A percentile compares a stretch with the other conserved stretches of the same genome.
These are phyloP conservation scores for Drechslerella coelobrocha DNA, from an alignment of 2,329 filamentous ascomycete genomes.

Conservation along the genomic window DNA sequence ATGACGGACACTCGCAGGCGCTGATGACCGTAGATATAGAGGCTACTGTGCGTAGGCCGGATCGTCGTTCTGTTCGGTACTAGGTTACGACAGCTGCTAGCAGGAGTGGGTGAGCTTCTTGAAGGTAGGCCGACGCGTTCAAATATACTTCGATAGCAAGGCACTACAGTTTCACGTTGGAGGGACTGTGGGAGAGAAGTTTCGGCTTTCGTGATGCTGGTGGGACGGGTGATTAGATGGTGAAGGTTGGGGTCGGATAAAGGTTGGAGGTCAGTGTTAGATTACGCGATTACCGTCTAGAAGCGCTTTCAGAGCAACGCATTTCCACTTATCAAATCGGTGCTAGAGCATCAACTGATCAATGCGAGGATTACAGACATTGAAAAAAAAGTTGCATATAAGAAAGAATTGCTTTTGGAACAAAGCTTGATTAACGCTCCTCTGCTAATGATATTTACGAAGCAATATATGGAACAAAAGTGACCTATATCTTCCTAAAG, in stretches of 20 bases:
- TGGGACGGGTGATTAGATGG: neutral
- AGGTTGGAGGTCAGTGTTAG: conserved; percentile 15
- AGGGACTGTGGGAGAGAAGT: neutral
- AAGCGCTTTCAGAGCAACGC: conserved; percentile 24
- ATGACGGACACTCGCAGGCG: neutral
- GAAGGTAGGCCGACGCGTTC: no score
- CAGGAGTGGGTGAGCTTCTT: no score
- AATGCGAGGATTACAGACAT: neutral
- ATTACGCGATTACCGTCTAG: conserved; percentile 43
- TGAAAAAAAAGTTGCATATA: neutral
- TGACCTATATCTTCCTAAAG: conserved; percentile 39
- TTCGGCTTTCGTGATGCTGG: neutral
- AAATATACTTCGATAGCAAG: no score
- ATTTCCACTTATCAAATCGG: conserved; percentile 1
- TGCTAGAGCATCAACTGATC: neutral
- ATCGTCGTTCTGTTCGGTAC: neutral
- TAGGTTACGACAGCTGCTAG: neutral
- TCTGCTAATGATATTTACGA: no score
- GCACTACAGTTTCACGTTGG: no score
- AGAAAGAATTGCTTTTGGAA: neutral
- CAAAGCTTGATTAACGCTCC: neutral
- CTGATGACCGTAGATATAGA: neutral
- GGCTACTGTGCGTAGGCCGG: neutral
- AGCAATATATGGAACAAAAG: neutral
- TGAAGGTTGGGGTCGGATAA: neutral